Evolutionary conservation across 2,329 filamentous ascomycete genomes (phyloP).

Genomic region (Leptographium procerum): DNA sequence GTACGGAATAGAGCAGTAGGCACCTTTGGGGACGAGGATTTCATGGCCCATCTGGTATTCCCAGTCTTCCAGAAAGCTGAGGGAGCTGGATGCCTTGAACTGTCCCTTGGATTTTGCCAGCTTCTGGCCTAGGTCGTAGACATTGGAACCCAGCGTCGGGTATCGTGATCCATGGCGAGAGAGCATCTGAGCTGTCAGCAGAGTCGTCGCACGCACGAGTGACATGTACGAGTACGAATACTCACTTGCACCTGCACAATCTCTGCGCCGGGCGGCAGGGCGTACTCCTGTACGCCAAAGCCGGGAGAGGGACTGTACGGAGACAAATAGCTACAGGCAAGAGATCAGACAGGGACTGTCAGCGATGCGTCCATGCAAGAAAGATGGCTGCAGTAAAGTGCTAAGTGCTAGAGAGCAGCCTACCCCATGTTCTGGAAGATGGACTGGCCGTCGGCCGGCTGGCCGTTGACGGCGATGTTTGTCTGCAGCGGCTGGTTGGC

Average conservation of each 20-base stretch:
- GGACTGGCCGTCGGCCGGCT: conserved; percentile 43
- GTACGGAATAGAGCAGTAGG: not conserved
- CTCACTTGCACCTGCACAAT: conserved; percentile 51
- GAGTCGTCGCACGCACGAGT: not conserved
- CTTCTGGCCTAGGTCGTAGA: conserved; percentile 43
- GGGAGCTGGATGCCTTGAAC: conserved; percentile 42
- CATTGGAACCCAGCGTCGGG: conserved; percentile 49
- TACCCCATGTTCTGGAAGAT: conserved; percentile 61
- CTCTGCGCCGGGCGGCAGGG: conserved; percentile 53
- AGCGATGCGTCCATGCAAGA: not conserved
- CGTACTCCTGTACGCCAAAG: conserved; percentile 63
- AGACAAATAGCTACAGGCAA: conserved; percentile 35
- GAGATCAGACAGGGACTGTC: not conserved
- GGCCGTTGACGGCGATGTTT: conserved; percentile 52
- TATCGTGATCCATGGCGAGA: conserved; percentile 65
- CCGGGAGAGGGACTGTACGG: conserved; percentile 62
- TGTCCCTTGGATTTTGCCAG: conserved; percentile 41
- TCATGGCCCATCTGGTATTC: conserved; percentile 57
- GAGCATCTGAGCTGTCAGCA: conserved; percentile 41
- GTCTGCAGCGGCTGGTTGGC: conserved; percentile 63
- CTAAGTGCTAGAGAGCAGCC: not conserved
- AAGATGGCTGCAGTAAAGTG: not conserved
- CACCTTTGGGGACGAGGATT: conserved; percentile 58
- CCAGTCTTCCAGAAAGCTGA: conserved; percentile 61
- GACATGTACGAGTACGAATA: too few relatives aligned